Conservation (phyloP, 192 early-diverging fungal species). For the Pilobolus umbonatus region DNA sequence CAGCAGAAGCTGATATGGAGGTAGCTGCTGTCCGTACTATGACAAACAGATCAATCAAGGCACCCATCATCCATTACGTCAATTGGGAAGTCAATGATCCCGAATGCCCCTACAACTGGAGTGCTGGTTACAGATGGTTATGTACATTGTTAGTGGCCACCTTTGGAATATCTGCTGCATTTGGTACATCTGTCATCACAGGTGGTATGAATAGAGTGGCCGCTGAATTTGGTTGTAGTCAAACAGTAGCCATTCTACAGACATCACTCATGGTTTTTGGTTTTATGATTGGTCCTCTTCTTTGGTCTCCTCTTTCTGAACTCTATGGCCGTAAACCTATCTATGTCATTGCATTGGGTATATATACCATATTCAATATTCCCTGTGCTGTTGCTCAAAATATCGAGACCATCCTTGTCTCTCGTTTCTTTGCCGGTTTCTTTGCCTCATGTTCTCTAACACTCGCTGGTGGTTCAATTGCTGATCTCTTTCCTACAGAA, state of each 20-base stretch:
- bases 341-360: slow-evolving; percentile 17
- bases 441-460: slow-evolving; percentile 24
- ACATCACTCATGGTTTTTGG: slow-evolving; percentile 28
- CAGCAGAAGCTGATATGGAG: slow-evolving; percentile 2
- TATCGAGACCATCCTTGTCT: slow-evolving; percentile 24
- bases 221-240: slow-evolving; percentile 10
- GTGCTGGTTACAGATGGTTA: slow-evolving; percentile 13
- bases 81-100: slow-evolving; percentile 27
- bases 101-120: slow-evolving; percentile 28
- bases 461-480: slow-evolving; percentile 22
- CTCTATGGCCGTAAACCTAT: slow-evolving; percentile 26
- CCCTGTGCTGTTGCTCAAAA: slow-evolving; percentile 29
- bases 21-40: background rate
- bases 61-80: slow-evolving; percentile 9
- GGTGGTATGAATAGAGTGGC: slow-evolving; percentile 14
- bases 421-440: slow-evolving; percentile 24
- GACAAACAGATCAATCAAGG: background rate
- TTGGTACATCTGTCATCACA: slow-evolving; percentile 24
- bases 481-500: slow-evolving; percentile 19
- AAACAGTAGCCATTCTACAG: slow-evolving; percentile 26
- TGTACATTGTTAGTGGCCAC: slow-evolving; percentile 18
- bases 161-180: slow-evolving; percentile 25
- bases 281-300: slow-evolving; percentile 24
- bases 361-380: slow-evolving; percentile 28
- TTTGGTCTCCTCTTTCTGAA: slow-evolving; percentile 30